phyloP scores from a whole-genome alignment of 1,284 basidiomycete genomes.

The Ustilago vetiveriae region DNA sequence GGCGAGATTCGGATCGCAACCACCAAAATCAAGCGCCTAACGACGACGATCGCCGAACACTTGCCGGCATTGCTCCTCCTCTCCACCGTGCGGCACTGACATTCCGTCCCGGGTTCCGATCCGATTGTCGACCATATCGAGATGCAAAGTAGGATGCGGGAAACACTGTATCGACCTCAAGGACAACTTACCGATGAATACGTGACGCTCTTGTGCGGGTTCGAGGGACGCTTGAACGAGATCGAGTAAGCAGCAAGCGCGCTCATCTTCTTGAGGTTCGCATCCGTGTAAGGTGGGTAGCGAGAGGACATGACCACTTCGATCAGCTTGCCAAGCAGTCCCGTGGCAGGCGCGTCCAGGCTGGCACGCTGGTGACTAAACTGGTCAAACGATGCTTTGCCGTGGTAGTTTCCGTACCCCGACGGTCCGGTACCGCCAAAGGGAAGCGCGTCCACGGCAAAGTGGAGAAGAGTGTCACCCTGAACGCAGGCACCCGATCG shows the following conservation, averaged over 20 bases:
- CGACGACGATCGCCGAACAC: too few species aligned
- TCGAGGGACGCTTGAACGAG: constrained; percentile 49
- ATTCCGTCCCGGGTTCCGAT: too few species aligned
- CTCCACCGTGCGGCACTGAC: too few species aligned
- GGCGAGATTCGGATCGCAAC: neutral
- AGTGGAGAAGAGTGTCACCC: constrained; percentile 66
- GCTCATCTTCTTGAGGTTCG: constrained; percentile 53
- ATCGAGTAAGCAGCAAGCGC: constrained; percentile 36
- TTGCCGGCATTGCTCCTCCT: too few species aligned
- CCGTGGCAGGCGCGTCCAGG: constrained; percentile 69
- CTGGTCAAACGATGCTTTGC: constrained; percentile 70
- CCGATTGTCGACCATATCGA: too few species aligned
- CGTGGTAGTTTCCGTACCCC: constrained; percentile 70
- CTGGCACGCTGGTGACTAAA: constrained; percentile 71
- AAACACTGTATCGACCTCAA: too few species aligned
- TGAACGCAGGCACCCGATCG: constrained; percentile 49
- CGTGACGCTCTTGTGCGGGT: constrained; percentile 53
- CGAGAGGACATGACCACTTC: constrained; percentile 65
- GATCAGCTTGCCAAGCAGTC: constrained; percentile 62
- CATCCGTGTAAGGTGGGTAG: constrained; percentile 67
- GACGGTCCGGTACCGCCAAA: constrained; percentile 70
- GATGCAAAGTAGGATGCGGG: too few species aligned
- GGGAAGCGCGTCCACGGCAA: constrained; percentile 72
- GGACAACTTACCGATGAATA: constrained; percentile 41
- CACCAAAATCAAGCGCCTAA: too few species aligned